A percentile compares a stretch with the other conserved stretches of the same genome.
Conservation (phyloP, 768 basidiomycete genomes). For the Tulasnella sp. region DNA sequence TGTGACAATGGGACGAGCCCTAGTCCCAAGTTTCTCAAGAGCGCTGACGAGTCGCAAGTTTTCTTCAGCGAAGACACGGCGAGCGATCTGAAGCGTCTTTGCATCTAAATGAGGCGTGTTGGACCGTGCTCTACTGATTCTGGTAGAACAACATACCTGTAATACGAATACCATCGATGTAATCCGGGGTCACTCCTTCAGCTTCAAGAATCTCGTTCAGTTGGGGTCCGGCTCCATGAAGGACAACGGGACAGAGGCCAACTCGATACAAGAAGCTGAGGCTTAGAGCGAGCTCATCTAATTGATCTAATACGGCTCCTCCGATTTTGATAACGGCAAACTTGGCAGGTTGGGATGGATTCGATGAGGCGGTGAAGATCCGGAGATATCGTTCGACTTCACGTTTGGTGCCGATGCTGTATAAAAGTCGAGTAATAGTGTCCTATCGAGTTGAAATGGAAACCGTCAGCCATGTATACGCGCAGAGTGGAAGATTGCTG, state of each 20-base stretch:
- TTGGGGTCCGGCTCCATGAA: slow-evolving; percentile 95
- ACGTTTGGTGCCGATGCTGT: slow-evolving; percentile 92
- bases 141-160: slow-evolving; percentile 46
- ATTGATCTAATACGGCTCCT: slow-evolving; percentile 82
- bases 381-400: slow-evolving; percentile 97
- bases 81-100: slow-evolving; percentile 87
- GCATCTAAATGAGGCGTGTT: slow-evolving; percentile 42
- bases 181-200: slow-evolving; percentile 90
- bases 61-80: slow-evolving; percentile 93
- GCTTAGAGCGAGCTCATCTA: slow-evolving; percentile 88
- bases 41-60: slow-evolving; percentile 90
- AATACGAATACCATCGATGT: slow-evolving; percentile 94
- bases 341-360: slow-evolving; percentile 79
- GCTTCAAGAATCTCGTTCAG: slow-evolving; percentile 85
- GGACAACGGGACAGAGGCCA: slow-evolving; percentile 92
- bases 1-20: slow-evolving; percentile 93
- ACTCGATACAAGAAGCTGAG: slow-evolving; percentile 94
- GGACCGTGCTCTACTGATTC: not conserved
- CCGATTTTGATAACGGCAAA: slow-evolving; percentile 98
- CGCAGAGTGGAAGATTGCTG: no score
- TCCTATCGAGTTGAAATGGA: no score
- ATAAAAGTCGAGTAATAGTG: slow-evolving; percentile 89
- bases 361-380: slow-evolving; percentile 90
- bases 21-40: slow-evolving; percentile 86
- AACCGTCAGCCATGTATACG: no score